Evolutionary conservation across 306 rosid genomes (phyloP).

Genomic region (Lathyrus tuberosus): DNA sequence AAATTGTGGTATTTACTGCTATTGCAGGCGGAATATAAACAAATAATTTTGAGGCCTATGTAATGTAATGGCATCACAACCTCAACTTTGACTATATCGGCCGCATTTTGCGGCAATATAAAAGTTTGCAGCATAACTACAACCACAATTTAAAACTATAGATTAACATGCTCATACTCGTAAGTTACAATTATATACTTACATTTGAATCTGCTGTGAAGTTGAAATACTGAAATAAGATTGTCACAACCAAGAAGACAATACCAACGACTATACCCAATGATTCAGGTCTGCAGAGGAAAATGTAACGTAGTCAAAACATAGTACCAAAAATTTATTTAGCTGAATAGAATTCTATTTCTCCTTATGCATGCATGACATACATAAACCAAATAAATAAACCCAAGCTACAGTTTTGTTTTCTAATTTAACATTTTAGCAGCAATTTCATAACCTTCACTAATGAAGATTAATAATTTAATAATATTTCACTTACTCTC

Average conservation of each 20-base stretch:
- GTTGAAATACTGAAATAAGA: conserved; percentile 88
- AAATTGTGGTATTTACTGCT: neutral
- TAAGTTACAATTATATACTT: conserved; percentile 33
- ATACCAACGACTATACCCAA: conserved; percentile 90
- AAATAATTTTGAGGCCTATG: neutral
- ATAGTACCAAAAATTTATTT: neutral
- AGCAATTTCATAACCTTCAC: neutral
- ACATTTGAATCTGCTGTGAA: conserved; percentile 89
- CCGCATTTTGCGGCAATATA: neutral
- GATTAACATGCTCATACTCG: neutral
- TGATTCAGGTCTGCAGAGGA: conserved; percentile 82
- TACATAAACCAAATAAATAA: conserved; percentile 7
- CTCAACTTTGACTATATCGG: neutral
- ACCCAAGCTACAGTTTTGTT: conserved; percentile 1
- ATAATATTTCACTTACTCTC: neutral
- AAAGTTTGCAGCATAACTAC: neutral
- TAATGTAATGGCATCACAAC: neutral
- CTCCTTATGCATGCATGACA: neutral
- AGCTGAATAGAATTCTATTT: neutral
- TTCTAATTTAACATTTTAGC: conserved; percentile 12
- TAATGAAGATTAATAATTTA: neutral
- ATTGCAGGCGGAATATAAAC: neutral
- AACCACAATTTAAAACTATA: neutral
- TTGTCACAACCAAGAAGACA: conserved; percentile 80
- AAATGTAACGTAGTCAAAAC: conserved; percentile 26